Conservation (phyloP, 257 asterid species). For the Asclepias syriaca region DNA sequence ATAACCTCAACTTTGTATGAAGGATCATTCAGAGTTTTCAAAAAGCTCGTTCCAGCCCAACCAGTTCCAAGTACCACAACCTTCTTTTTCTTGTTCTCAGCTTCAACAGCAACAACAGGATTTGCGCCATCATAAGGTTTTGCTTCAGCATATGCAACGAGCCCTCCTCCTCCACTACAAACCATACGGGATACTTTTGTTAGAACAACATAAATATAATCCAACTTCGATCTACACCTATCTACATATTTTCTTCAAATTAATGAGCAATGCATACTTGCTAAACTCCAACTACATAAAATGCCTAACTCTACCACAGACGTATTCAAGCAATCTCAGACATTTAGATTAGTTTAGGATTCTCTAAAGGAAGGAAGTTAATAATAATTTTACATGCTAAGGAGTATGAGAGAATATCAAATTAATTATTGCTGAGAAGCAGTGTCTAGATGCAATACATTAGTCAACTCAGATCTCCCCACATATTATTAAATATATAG, state of each 20-base stretch:
- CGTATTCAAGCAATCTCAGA: not conserved
- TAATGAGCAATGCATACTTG: not conserved
- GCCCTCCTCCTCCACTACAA: slow-evolving; percentile 77
- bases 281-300: not conserved
- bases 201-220: not conserved
- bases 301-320: not conserved
- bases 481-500: too few species aligned
- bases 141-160: slow-evolving; percentile 77
- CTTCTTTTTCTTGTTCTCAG: slow-evolving; percentile 53
- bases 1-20: slow-evolving; percentile 83
- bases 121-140: slow-evolving; percentile 34
- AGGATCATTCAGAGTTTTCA: slow-evolving; percentile 68
- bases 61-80: slow-evolving; percentile 98
- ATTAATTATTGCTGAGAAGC: too few species aligned
- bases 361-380: not conserved
- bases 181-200: not conserved
- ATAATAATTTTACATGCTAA: not conserved
- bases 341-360: not conserved
- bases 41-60: slow-evolving; percentile 94
- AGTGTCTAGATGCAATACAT: too few species aligned
- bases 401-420: not conserved
- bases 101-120: slow-evolving; percentile 29
- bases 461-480: too few species aligned
- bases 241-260: not conserved
- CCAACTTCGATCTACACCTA: not conserved